Percentiles rank a stretch among this genome's conserved stretches.
phyloP scores from a whole-genome alignment of 2,329 filamentous ascomycete genomes.

The Boeremia exigua region DNA sequence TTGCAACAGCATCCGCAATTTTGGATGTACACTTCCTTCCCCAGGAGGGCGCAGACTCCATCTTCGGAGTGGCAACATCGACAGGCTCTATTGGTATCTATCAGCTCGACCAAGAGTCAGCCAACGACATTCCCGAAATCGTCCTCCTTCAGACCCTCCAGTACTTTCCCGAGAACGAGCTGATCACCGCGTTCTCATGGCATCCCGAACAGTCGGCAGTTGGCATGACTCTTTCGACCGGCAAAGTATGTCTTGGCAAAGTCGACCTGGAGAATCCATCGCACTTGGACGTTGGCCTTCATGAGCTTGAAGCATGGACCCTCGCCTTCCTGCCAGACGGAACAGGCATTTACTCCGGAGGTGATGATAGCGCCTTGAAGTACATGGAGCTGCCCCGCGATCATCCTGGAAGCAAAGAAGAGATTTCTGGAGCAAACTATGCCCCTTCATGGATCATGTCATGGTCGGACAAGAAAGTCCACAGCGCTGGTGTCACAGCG shows the following conservation, averaged over 20 bases:
- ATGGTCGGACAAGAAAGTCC: conserved; percentile 63
- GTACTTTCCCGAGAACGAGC: conserved; percentile 62
- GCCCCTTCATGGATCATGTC: conserved; percentile 23
- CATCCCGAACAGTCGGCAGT: conserved; percentile 65
- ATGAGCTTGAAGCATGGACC: conserved; percentile 75
- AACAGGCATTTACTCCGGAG: conserved; percentile 69
- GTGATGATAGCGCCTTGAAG: conserved; percentile 74
- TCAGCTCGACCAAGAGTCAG: conserved; percentile 47
- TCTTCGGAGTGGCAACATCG: conserved; percentile 79
- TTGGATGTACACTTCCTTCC: conserved; percentile 83
- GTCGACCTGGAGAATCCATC: conserved; percentile 22
- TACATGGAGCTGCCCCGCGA: conserved; percentile 28
- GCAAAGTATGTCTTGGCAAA: conserved; percentile 57
- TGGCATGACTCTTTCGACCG: conserved; percentile 74
- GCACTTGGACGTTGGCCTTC: conserved; percentile 39
- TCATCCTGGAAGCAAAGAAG: conserved; percentile 6
- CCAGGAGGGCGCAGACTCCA: conserved; percentile 40
- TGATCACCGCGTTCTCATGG: conserved; percentile 79
- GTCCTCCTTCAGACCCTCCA: conserved; percentile 51
- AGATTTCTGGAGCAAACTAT: conserved; percentile 6
- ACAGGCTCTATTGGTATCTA: conserved; percentile 74
- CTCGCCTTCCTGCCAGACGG: conserved; percentile 61
- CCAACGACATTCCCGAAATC: conserved; percentile 20
- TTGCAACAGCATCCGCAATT: conserved; percentile 73
- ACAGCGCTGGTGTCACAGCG: conserved; percentile 85